Conservation (phyloP, 495 filamentous ascomycete species). For the Endocarpon pusillum region DNA sequence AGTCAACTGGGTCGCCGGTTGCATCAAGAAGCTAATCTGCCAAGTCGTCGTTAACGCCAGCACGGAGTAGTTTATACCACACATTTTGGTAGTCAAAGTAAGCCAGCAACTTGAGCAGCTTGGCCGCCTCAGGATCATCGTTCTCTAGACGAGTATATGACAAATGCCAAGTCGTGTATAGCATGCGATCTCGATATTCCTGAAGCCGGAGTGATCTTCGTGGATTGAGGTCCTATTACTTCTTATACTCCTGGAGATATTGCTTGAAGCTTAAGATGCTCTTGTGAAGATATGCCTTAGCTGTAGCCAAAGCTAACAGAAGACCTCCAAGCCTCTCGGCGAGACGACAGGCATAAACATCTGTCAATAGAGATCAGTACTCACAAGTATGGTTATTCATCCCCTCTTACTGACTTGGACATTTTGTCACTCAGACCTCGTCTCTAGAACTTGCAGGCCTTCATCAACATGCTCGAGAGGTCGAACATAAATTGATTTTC, state of each 20-base stretch:
- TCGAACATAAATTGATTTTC: no score
- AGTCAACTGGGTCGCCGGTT: not conserved
- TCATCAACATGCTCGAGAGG: constrained; percentile 2
- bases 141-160: constrained; percentile 4
- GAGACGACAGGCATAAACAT: constrained; percentile 2
- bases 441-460: constrained; percentile 2
- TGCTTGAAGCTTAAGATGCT: constrained; percentile 1
- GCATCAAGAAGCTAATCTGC: constrained; percentile 4
- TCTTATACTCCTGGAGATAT: constrained; percentile 5
- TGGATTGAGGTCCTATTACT: constrained; percentile 3
- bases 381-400: not conserved
- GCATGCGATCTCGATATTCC: constrained; percentile 2
- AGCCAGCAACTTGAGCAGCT: constrained; percentile 5
- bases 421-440: no score
- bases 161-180: constrained; percentile 5
- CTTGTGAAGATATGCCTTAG: constrained; percentile 4
- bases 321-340: constrained; percentile 3
- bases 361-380: constrained; percentile 1
- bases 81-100: constrained; percentile 8
- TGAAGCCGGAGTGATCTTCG: constrained; percentile 1
- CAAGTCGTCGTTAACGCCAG: constrained; percentile 3
- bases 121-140: constrained; percentile 3
- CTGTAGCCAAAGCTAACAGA: constrained; percentile 5
- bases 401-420: no score
- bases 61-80: constrained; percentile 3